Evolutionary conservation across 495 filamentous ascomycete species (phyloP).

Genomic region (Tuber umbilicatum): DNA sequence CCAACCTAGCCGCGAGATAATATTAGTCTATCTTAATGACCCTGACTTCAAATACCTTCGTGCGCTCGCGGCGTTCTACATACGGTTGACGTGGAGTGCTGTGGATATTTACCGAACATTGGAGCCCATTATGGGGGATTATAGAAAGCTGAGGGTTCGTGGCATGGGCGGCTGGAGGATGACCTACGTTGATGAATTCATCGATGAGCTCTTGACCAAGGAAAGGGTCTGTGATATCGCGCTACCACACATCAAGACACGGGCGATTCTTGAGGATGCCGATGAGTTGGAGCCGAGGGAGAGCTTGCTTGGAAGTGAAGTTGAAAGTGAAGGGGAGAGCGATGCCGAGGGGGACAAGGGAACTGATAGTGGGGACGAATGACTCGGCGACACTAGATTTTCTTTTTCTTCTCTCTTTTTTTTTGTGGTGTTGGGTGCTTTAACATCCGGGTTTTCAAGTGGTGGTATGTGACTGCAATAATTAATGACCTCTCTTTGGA

Average conservation of each 20-base stretch:
- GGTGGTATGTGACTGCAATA: not conserved
- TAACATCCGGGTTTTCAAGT: not conserved
- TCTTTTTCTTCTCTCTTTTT: not conserved
- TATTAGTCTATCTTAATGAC: constrained; percentile 72
- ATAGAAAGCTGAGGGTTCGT: constrained; percentile 70
- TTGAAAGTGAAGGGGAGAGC: constrained; percentile 72
- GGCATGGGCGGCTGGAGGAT: constrained; percentile 64
- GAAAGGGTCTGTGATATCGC: constrained; percentile 86
- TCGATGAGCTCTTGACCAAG: constrained; percentile 85
- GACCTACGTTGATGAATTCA: constrained; percentile 84
- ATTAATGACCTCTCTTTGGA: not conserved
- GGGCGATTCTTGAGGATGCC: constrained; percentile 80
- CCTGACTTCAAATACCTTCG: constrained; percentile 85
- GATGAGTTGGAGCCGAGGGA: constrained; percentile 77
- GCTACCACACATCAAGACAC: constrained; percentile 80
- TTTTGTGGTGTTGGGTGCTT: not conserved
- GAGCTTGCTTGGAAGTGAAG: constrained; percentile 71
- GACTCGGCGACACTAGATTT: not conserved
- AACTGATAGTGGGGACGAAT: not conserved
- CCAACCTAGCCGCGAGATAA: constrained; percentile 65
- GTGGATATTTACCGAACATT: constrained; percentile 71
- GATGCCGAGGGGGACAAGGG: constrained; percentile 36
- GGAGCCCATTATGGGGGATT: constrained; percentile 77
- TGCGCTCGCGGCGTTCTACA: constrained; percentile 82
- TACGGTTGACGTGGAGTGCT: constrained; percentile 77